Conservation (phyloP, 2,329 filamentous ascomycete genomes). For the Chaetomium sp. region DNA sequence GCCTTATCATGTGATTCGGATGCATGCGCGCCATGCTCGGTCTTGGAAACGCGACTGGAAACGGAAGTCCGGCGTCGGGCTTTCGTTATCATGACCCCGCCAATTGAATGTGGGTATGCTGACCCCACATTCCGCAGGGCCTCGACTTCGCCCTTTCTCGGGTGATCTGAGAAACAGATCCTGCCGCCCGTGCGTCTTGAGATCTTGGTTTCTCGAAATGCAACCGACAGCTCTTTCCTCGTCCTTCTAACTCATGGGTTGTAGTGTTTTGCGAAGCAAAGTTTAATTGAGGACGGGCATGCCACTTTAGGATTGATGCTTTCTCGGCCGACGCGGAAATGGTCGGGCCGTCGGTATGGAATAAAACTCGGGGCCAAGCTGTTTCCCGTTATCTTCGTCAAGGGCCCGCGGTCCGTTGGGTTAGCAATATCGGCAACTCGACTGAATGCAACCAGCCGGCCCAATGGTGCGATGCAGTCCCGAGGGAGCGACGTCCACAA, state of each 20-base stretch:
- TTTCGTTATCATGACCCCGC: background rate
- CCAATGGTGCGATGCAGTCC: background rate
- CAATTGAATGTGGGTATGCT: background rate
- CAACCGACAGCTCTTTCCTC: background rate
- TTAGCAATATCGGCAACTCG: slow-evolving; percentile 25
- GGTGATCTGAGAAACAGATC: background rate
- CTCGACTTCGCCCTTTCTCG: background rate
- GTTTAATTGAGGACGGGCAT: background rate
- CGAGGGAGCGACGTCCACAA: background rate
- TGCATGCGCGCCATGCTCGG: background rate
- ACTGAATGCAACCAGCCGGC: slow-evolving; percentile 14
- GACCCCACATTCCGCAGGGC: background rate
- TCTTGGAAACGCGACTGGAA: background rate
- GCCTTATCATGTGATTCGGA: slow-evolving; percentile 17
- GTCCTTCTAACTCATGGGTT: background rate
- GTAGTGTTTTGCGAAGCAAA: background rate
- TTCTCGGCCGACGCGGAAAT: background rate
- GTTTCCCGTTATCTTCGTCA: background rate
- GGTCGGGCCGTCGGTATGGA: background rate
- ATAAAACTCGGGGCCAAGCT: background rate
- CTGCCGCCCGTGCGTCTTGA: background rate
- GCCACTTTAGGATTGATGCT: background rate
- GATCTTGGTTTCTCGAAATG: background rate
- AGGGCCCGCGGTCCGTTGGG: background rate
- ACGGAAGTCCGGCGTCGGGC: too few species aligned